These are phyloP conservation scores for Rhizopogon rudus DNA, from an alignment of 768 basidiomycete genomes.

Conservation along the genomic window DNA sequence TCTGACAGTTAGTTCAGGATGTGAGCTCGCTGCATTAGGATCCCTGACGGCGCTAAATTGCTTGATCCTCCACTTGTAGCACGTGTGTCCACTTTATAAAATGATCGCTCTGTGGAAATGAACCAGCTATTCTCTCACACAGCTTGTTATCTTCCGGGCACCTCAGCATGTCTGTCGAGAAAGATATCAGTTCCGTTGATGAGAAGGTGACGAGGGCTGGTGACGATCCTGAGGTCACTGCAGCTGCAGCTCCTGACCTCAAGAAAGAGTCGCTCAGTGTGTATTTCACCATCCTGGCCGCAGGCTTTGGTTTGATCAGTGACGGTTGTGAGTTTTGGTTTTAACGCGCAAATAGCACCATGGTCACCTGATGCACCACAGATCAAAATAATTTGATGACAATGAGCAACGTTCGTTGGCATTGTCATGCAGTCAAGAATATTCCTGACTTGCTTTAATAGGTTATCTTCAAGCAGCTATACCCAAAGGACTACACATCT, in stretches of 20 bases:
- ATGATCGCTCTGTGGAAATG: neutral
- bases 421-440: neutral
- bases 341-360: neutral
- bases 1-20: neutral
- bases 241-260: conserved; percentile 18
- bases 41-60: conserved; percentile 4
- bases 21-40: neutral
- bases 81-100: conserved; percentile 26
- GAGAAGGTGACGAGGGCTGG: conserved; percentile 7
- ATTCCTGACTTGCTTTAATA: conserved; percentile 21
- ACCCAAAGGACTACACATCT: conserved; percentile 58
- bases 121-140: neutral
- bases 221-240: conserved; percentile 13
- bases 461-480: conserved; percentile 63
- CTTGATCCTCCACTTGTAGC: conserved; percentile 2
- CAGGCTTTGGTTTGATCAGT: conserved; percentile 61
- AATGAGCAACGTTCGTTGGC: conserved; percentile 49
- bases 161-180: conserved; percentile 17
- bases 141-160: neutral
- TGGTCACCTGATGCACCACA: conserved; percentile 18
- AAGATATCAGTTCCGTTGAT: conserved; percentile 6
- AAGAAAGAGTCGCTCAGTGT: conserved; percentile 46
- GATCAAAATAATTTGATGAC: conserved; percentile 73
- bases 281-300: conserved; percentile 59
- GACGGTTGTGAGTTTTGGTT: conserved; percentile 45